These are phyloP conservation scores for Trametes pubescens DNA, from an alignment of 1,284 basidiomycete species.

Conservation along the genomic window DNA sequence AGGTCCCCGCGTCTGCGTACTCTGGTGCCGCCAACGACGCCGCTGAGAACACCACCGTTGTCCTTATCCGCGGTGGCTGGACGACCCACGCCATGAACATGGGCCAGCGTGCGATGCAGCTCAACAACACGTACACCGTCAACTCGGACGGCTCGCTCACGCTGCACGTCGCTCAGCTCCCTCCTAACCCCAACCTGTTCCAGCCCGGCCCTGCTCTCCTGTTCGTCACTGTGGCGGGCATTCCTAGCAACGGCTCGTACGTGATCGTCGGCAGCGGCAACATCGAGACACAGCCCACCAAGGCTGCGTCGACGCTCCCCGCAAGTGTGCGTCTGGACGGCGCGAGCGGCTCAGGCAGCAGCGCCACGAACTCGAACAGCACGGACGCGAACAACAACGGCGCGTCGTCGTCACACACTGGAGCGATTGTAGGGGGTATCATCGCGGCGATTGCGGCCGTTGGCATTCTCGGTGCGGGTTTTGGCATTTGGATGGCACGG, in stretches of 20 bases:
- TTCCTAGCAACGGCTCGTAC: slow-evolving; percentile 81
- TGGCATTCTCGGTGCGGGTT: slow-evolving; percentile 56
- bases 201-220: slow-evolving; percentile 87
- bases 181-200: slow-evolving; percentile 85
- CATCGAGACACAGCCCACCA: slow-evolving; percentile 71
- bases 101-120: slow-evolving; percentile 82
- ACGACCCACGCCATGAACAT: slow-evolving; percentile 97
- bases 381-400: slow-evolving; percentile 27
- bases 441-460: slow-evolving; percentile 59
- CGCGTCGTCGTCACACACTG: slow-evolving; percentile 46
- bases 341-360: slow-evolving; percentile 38
- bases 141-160: slow-evolving; percentile 76
- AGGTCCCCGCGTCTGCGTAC: slow-evolving; percentile 68
- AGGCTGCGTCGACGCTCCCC: slow-evolving; percentile 60
- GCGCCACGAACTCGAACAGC: slow-evolving; percentile 20
- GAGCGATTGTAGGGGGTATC: slow-evolving; percentile 57
- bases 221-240: slow-evolving; percentile 83
- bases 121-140: slow-evolving; percentile 86
- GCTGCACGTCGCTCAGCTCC: slow-evolving; percentile 82
- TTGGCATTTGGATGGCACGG: slow-evolving; percentile 56
- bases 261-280: slow-evolving; percentile 84
- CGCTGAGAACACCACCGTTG: slow-evolving; percentile 81
- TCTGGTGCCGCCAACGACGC: slow-evolving; percentile 72
- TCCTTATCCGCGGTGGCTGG: slow-evolving; percentile 88
- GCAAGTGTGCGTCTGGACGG: slow-evolving; percentile 51